Conservation (phyloP, 441 rosid genomes). For the Melastoma candidum region DNA sequence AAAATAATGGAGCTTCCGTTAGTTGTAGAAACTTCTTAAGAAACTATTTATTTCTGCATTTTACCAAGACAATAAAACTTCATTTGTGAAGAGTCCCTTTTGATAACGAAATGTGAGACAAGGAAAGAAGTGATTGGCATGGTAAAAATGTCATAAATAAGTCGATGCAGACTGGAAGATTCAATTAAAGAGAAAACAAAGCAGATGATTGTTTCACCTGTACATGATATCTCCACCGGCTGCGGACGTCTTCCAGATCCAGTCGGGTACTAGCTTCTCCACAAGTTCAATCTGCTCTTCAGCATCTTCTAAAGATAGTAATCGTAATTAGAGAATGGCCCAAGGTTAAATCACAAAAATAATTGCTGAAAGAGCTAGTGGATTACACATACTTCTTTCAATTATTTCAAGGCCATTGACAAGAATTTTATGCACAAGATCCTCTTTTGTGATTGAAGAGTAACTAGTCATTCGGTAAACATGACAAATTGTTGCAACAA, state of each 20-base stretch:
- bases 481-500: conserved; percentile 28
- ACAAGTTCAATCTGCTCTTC: conserved; percentile 43
- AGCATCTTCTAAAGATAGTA: conserved; percentile 28
- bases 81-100: no score
- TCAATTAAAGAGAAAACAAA: no score
- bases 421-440: conserved; percentile 43
- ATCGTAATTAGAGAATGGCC: not conserved
- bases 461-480: conserved; percentile 25
- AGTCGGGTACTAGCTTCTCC: conserved; percentile 38
- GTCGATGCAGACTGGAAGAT: no score
- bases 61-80: no score
- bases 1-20: no score
- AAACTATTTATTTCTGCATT: no score
- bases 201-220: conserved; percentile 16
- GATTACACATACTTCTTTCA: conserved; percentile 22
- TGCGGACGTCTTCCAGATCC: conserved; percentile 28
- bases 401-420: conserved; percentile 27
- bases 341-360: not conserved
- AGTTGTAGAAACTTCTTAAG: no score
- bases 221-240: conserved; percentile 33
- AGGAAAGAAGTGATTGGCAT: no score
- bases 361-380: not conserved
- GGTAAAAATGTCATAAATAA: no score
- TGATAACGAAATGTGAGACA: no score
- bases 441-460: conserved; percentile 40